Percentiles rank a stretch among this genome's conserved stretches.
These are phyloP conservation scores for Rhododendron vialii DNA, from an alignment of 148 eudicot genomes.

Conservation along the genomic window DNA sequence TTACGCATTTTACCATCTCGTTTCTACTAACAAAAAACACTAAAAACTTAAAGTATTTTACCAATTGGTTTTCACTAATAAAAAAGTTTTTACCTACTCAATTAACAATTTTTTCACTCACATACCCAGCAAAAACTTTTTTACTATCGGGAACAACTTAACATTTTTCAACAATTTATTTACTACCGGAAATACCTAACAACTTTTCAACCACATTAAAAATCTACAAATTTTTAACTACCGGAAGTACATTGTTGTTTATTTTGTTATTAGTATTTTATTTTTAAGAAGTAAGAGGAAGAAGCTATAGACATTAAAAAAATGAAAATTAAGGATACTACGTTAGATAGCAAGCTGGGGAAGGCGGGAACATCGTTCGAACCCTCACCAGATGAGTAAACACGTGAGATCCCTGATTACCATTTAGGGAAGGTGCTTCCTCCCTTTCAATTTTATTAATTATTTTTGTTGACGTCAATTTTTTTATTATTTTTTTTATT, in stretches of 20 bases:
- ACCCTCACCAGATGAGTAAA: neutral
- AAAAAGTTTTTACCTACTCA: no score
- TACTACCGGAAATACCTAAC: no score
- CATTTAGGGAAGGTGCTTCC: neutral
- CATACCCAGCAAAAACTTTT: no score
- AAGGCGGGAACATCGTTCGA: neutral
- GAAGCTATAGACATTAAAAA: neutral
- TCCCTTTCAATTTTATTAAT: neutral
- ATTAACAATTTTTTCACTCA: no score
- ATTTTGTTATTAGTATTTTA: neutral
- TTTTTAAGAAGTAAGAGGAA: neutral
- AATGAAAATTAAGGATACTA: neutral
- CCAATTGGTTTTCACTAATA: no score
- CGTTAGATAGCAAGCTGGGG: neutral
- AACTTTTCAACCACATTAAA: no score
- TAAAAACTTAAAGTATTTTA: no score
- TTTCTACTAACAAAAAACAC: no score
- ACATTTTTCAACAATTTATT: no score
- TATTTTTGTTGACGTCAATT: neutral
- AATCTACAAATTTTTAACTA: no score
- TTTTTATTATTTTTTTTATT: neutral
- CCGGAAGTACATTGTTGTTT: neutral
- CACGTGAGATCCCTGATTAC: neutral
- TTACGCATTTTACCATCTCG: no score
- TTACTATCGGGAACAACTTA: no score